phyloP scores from a whole-genome alignment of 495 filamentous ascomycete species.

The Trichodelitschia bisporula region DNA sequence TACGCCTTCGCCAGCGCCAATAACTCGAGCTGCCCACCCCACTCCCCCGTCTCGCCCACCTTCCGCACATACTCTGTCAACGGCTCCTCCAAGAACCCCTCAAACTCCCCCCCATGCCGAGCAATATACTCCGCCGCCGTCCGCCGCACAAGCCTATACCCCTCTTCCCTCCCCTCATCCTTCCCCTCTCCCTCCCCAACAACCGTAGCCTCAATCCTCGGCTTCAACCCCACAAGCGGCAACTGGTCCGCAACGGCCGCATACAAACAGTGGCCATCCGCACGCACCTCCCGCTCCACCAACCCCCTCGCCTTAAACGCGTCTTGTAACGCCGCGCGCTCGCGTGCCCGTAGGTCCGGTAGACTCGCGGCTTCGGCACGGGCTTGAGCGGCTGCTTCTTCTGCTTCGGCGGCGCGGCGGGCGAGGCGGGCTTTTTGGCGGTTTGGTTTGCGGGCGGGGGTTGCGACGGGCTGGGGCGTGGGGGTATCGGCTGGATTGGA shows the following conservation, averaged over 20 bases:
- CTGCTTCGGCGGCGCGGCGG: conserved; percentile 62
- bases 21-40: conserved; percentile 86
- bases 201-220: conserved; percentile 10
- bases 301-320: conserved; percentile 36
- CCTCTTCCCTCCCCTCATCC: conserved; percentile 2
- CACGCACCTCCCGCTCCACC: conserved; percentile 52
- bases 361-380: conserved; percentile 47
- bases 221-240: conserved; percentile 19
- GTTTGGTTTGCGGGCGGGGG: conserved; percentile 45
- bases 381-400: conserved; percentile 38
- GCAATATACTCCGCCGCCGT: conserved; percentile 35
- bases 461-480: conserved; percentile 11
- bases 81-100: conserved; percentile 59
- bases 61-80: conserved; percentile 46
- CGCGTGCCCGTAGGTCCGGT: conserved; percentile 47
- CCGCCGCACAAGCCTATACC: conserved; percentile 27
- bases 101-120: conserved; percentile 33
- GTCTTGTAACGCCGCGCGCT: conserved; percentile 40
- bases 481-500: conserved; percentile 9
- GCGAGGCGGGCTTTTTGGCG: conserved; percentile 79
- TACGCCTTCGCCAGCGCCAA: conserved; percentile 65
- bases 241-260: conserved; percentile 76
- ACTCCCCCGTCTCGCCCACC: conserved; percentile 77
- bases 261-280: conserved; percentile 94
- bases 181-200: conserved; percentile 1